These are phyloP conservation scores for Trypanosoma melophagium DNA, from an alignment of 208 protist species.

Conservation along the genomic window DNA sequence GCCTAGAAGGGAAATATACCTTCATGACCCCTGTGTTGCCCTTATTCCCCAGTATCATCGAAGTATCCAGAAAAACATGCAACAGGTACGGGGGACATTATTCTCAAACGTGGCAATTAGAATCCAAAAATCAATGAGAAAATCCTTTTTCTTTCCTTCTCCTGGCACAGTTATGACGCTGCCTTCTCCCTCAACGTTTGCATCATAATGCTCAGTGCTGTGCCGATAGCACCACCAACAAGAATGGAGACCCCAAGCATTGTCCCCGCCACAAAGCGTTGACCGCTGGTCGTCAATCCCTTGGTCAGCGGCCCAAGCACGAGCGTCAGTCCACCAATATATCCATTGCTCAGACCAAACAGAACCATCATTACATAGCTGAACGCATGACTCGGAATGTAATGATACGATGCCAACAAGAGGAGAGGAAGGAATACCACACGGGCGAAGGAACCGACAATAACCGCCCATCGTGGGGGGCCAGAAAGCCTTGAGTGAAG, in stretches of 20 bases:
- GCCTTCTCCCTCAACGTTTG: slow-evolving; percentile 33
- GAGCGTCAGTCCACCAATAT: slow-evolving; percentile 45
- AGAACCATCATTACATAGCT: slow-evolving; percentile 54
- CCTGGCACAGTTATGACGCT: no score
- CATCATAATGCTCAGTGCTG: slow-evolving; percentile 43
- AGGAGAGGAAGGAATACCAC: slow-evolving; percentile 57
- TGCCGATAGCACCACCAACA: slow-evolving; percentile 36
- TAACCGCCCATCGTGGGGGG: slow-evolving; percentile 42
- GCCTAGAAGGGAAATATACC: no score
- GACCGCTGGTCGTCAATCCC: slow-evolving; percentile 36
- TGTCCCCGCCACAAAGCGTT: slow-evolving; percentile 58
- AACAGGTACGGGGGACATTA: no score
- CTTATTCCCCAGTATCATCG: no score
- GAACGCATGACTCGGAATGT: slow-evolving; percentile 50
- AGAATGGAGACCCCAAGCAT: slow-evolving; percentile 61
- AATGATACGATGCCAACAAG: slow-evolving; percentile 52
- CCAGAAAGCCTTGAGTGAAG: slow-evolving; percentile 45
- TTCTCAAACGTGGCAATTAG: no score
- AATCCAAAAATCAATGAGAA: no score
- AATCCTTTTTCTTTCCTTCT: no score
- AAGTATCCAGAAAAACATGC: slow-evolving; percentile 2
- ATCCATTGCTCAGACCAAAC: slow-evolving; percentile 62
- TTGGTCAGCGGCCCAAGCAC: slow-evolving; percentile 40
- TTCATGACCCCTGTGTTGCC: no score
- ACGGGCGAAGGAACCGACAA: slow-evolving; percentile 38